Base-by-base conservation (phyloP, 2,329 filamentous ascomycete genomes). In the Scytalidium sp. region DNA sequence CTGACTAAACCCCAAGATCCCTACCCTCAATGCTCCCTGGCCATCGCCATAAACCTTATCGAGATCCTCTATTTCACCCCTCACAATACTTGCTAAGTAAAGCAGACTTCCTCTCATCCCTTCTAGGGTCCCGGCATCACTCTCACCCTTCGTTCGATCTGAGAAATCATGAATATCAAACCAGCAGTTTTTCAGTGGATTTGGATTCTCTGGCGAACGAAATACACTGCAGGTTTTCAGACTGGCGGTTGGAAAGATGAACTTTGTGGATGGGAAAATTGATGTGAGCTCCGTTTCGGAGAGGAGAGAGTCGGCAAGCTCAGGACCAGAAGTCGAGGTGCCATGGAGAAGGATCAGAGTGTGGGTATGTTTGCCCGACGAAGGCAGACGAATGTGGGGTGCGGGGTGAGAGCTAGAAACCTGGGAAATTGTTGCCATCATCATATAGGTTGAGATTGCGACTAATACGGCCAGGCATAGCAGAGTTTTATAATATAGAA, bases 321-420 rank as follows among this genome's bases (percentile, higher is more conserved):
- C 55, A 3, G 61, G 50, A 17, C 65, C 65, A 19, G 60, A 63
- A 29, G 61, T 66, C 22, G 70, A 70, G 27, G 67, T 67, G 17
- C 70, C 71, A 45, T 74, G 71, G n/a, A 73, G 66, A 46, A 72
- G 58, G 23, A 73, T 67, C 23, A 72, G 42, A 2, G 69, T 68
- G 44, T 72, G 68, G 1, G 57, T 65, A 36, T 70, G 63, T 22
- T 32, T 29, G n/a, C 50, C 32, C 13, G 43, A 46, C 8, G 60
- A 55, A 25, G 49, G 36, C 25, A 58, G 46, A n/a, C 17, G 32
- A 10, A 62, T 54, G 46, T 59, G 50, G 19, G 53, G 56, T 39
- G 11, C 4, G 5, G 54, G 47, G 3, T 46, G 44, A 11, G 19
- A 9, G 15, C 6, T 36, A n/a, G 32, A 36, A 4, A 36, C 13